phyloP scores from a whole-genome alignment of 192 early-diverging fungal species.

The Coemansia reversa region DNA sequence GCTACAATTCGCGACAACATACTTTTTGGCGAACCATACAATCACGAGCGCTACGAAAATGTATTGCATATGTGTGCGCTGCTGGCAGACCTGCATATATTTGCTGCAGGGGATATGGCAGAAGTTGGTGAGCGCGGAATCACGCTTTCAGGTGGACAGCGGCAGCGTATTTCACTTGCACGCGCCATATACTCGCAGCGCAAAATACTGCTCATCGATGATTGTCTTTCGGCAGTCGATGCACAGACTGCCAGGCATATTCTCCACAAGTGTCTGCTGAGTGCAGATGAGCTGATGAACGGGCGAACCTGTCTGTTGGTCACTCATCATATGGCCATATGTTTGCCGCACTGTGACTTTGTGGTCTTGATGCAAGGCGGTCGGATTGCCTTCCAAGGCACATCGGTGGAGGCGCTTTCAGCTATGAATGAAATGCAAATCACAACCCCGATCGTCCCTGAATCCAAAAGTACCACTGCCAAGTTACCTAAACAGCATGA shows the following conservation, averaged over 20 bases:
- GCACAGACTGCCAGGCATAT: conserved; percentile 86
- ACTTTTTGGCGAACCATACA: conserved; percentile 72
- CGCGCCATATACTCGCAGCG: conserved; percentile 73
- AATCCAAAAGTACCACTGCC: not conserved
- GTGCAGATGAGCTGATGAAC: conserved; percentile 54
- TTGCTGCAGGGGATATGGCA: conserved; percentile 80
- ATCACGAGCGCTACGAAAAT: conserved; percentile 67
- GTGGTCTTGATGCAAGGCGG: conserved; percentile 65
- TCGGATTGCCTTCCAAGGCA: conserved; percentile 27
- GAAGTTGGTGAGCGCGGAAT: conserved; percentile 89
- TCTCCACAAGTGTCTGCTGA: conserved; percentile 71
- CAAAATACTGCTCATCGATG: conserved; percentile 69
- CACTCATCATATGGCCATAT: conserved; percentile 77
- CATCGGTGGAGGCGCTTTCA: conserved; percentile 6
- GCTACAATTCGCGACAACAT: conserved; percentile 79
- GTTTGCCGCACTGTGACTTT: conserved; percentile 55
- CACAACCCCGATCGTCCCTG: not conserved
- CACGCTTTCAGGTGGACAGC: conserved; percentile 81
- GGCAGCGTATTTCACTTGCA: conserved; percentile 80
- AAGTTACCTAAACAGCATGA: not conserved
- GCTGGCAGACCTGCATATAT: conserved; percentile 71
- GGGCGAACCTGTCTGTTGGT: conserved; percentile 80
- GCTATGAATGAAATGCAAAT: not conserved
- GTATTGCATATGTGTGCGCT: conserved; percentile 82
- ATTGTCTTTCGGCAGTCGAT: conserved; percentile 91